phyloP scores from a whole-genome alignment of 2,329 filamentous ascomycete genomes.

The Aschersonia sp. region DNA sequence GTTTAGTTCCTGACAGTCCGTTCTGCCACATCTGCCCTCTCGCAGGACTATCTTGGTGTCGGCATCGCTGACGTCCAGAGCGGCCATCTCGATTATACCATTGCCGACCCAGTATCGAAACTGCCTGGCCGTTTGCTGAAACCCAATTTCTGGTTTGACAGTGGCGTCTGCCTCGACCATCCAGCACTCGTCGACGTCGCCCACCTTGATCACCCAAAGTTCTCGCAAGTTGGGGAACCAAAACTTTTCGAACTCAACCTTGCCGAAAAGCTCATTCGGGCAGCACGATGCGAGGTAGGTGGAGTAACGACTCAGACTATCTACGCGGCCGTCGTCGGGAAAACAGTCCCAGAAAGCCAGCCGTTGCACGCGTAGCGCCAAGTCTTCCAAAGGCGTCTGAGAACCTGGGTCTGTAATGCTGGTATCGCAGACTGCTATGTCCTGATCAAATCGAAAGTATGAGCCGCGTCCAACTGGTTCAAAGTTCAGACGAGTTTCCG shows the following conservation, averaged over 20 bases:
- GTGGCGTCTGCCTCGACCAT: conserved; percentile 17
- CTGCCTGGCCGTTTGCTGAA: conserved; percentile 19
- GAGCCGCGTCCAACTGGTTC: conserved; percentile 19
- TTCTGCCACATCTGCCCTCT: conserved; percentile 19
- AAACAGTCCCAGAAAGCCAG: conserved; percentile 25
- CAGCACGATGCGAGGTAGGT: conserved; percentile 19
- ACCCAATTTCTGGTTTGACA: conserved; percentile 14
- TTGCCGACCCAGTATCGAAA: conserved; percentile 24
- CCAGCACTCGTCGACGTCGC: conserved; percentile 21
- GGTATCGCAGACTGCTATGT: conserved; percentile 23
- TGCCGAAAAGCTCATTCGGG: conserved; percentile 14
- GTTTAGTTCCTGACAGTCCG: conserved; percentile 20
- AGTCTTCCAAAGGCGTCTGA: conserved; percentile 16
- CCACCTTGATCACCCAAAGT: conserved; percentile 24
- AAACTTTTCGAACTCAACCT: conserved; percentile 20
- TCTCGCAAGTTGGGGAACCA: conserved; percentile 24
- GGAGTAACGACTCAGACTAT: conserved; percentile 17
- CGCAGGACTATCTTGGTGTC: conserved; percentile 18
- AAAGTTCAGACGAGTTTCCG: conserved; percentile 19
- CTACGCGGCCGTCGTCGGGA: conserved; percentile 21
- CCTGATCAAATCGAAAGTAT: conserved; percentile 20
- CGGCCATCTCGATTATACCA: conserved; percentile 21
- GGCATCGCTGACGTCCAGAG: conserved; percentile 17
- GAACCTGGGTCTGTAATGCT: conserved; percentile 18
- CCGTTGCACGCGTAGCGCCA: conserved; percentile 18